These are phyloP conservation scores for Quercus phellos DNA, from an alignment of 331 rosid species.

Conservation along the genomic window DNA sequence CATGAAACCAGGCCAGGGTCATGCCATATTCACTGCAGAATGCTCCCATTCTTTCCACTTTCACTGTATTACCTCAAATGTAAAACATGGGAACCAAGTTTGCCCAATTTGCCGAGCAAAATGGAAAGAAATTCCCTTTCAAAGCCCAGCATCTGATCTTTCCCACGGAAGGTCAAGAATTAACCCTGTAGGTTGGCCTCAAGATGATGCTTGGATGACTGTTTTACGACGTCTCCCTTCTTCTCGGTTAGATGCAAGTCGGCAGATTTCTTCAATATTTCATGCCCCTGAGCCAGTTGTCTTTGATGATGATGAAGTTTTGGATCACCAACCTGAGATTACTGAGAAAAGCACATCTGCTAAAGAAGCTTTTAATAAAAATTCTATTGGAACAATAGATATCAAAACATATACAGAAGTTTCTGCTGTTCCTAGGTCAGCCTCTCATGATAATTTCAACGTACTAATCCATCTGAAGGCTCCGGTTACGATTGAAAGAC, in stretches of 20 bases:
- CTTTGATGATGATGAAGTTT: conserved; percentile 76
- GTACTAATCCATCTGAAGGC: conserved; percentile 62
- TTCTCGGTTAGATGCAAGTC: conserved; percentile 31
- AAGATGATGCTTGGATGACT: conserved; percentile 47
- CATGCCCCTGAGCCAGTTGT: conserved; percentile 51
- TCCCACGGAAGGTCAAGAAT: conserved; percentile 41
- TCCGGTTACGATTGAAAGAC: conserved; percentile 25
- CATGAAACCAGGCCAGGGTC: conserved; percentile 76
- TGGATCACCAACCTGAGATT: conserved; percentile 42
- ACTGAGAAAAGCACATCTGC: conserved; percentile 6
- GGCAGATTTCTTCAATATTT: conserved; percentile 32
- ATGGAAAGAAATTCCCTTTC: conserved; percentile 93
- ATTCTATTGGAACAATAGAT: conserved; percentile 32
- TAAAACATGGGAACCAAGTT: conserved; percentile 74
- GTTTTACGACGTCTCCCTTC: conserved; percentile 55
- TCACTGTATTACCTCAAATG: conserved; percentile 89
- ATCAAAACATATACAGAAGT: conserved; percentile 53
- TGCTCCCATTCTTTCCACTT: conserved; percentile 96
- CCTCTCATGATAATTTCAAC: conserved; percentile 34
- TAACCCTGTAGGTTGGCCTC: conserved; percentile 44
- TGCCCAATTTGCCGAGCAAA: conserved; percentile 94
- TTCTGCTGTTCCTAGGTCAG: conserved; percentile 49
- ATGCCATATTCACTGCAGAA: conserved; percentile 95
- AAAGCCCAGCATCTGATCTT: conserved; percentile 46
- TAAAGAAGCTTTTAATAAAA: conserved; percentile 28